Conservation (phyloP, 768 basidiomycete species). For the Mycena indigotica region DNA sequence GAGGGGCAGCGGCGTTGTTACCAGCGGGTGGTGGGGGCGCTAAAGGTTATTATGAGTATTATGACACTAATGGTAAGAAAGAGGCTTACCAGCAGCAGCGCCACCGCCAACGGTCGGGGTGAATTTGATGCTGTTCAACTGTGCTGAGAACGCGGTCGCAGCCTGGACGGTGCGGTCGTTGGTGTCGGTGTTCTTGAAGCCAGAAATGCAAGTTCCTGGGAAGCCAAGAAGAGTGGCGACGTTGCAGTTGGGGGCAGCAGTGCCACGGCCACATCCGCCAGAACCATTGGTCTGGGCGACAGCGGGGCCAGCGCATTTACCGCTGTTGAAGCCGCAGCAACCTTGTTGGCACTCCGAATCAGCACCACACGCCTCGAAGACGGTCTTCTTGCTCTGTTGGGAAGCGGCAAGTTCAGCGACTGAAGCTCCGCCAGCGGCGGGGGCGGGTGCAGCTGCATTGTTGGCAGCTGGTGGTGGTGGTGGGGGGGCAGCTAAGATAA, state of each 20-base stretch:
- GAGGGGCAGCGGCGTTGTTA: slow-evolving; percentile 1
- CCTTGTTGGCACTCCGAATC: slow-evolving; percentile 13
- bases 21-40: slow-evolving; percentile 1
- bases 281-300: slow-evolving; percentile 14
- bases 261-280: slow-evolving; percentile 10
- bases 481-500: no score
- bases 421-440: not conserved
- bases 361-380: slow-evolving; percentile 9
- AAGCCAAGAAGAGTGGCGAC: slow-evolving; percentile 9
- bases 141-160: slow-evolving; percentile 5
- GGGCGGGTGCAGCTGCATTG: not conserved
- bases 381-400: slow-evolving; percentile 12
- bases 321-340: slow-evolving; percentile 12
- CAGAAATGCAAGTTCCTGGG: not conserved
- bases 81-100: not conserved
- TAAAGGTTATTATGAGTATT: no score
- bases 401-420: slow-evolving; percentile 8
- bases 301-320: slow-evolving; percentile 14
- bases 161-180: slow-evolving; percentile 4
- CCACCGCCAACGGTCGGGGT: slow-evolving; percentile 1
- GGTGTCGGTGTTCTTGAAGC: slow-evolving; percentile 1
- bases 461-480: not conserved
- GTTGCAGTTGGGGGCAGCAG: slow-evolving; percentile 11
- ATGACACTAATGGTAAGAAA: no score
- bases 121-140: slow-evolving; percentile 10